Conservation (phyloP, 2,329 filamentous ascomycete genomes). For the Sporothrix mexicana region DNA sequence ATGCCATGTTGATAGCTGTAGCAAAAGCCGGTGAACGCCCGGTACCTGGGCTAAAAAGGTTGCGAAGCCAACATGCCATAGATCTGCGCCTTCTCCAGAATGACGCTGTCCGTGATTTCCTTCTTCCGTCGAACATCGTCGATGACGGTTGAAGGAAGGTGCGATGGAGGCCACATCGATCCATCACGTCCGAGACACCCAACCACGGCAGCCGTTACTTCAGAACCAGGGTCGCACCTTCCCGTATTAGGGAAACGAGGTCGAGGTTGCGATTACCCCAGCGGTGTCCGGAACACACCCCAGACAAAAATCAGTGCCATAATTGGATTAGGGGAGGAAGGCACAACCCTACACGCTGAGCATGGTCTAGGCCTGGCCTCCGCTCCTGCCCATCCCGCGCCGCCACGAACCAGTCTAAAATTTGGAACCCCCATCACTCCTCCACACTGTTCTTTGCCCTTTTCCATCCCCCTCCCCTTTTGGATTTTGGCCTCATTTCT, state of each 20-base stretch:
- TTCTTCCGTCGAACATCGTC: neutral
- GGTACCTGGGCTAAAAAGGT: neutral
- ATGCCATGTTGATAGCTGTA: neutral
- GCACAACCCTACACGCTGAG: conserved; percentile 1
- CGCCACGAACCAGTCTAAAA: conserved; percentile 38
- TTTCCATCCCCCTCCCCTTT: neutral
- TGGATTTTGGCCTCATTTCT: conserved; percentile 3
- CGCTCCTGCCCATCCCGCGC: neutral
- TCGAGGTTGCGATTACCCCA: conserved; percentile 2
- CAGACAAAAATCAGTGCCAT: neutral
- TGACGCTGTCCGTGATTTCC: neutral
- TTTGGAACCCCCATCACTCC: conserved; percentile 18
- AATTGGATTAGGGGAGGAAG: neutral
- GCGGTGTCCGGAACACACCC: conserved; percentile 14
- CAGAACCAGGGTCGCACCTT: neutral
- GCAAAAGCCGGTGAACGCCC: too few relatives aligned
- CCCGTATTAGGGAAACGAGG: conserved; percentile 27
- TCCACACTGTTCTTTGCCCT: conserved; percentile 37
- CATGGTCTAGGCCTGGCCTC: neutral
- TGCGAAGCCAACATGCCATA: neutral
- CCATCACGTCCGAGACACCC: neutral
- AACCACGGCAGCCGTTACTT: neutral
- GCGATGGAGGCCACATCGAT: neutral
- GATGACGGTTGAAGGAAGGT: neutral
- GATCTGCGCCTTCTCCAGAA: neutral